Base-by-base conservation (phyloP, 2,329 filamentous ascomycete genomes). In the Exophiala bonariae region DNA sequence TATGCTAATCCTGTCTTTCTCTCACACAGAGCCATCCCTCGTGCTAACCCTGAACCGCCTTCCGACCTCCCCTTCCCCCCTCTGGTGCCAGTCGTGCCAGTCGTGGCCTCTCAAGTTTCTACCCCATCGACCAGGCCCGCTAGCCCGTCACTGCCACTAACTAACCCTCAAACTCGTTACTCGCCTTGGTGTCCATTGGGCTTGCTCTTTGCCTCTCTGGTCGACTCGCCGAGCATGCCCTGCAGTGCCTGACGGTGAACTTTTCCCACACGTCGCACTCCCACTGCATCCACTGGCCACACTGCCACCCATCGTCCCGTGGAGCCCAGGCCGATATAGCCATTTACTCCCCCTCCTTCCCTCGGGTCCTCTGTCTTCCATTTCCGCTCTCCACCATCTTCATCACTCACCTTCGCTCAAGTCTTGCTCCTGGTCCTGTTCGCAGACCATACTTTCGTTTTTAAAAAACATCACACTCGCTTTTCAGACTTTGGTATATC, bases 371-470 rank as follows among this genome's bases (percentile, higher is more conserved):
- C 41, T 43, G 44, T 44, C 50, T 55, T 52, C 42, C 49, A 50
- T 47, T 52, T 22, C 47, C 42, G 38, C 55, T 56, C 55, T 48
- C 49, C 55, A 52, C 44, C 33, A 39, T 39, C 33, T 40, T 39
- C 43, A 44, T 51, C 43, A 47, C 42, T 34, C 44, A 50, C 55
- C 35, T 50, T 55, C 52, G 44, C 54, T 57, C 54, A 38, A 34
- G 37, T 49, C 41, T 52, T 46, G n/a, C 42, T 55, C 47, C 47
- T 52, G 55, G 55, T 35, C 54, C 57, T 59, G 55, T 57, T 58
- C 54, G 55, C 57, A 59, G 57, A 45, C 53, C 55, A 53, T 52
- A 56, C 57, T 49, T 58, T 59, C 57, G 55, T 59, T 59, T 22
- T 45, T 51, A 26, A 16, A 31, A 46, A 23, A 31, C 34, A 52